phyloP scores from a whole-genome alignment of 495 filamentous ascomycete species.

The Penicillium flavigenum region DNA sequence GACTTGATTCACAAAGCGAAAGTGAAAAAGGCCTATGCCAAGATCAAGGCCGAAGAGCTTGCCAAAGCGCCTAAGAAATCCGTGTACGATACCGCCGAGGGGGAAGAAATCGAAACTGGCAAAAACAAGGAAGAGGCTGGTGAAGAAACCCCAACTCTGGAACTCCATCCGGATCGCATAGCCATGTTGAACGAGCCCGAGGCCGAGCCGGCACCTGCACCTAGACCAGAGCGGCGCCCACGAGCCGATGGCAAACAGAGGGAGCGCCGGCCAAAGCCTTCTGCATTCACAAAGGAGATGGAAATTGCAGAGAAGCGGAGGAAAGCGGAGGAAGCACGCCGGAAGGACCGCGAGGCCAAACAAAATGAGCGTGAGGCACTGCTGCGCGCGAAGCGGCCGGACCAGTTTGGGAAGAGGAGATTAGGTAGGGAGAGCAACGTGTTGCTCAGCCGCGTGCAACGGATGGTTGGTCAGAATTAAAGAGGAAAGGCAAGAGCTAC shows the following conservation, averaged over 20 bases:
- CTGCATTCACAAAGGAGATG: constrained; percentile 74
- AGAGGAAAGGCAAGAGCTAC: constrained; percentile 4
- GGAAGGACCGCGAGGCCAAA: constrained; percentile 55
- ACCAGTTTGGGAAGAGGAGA: constrained; percentile 76
- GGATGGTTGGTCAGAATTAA: constrained; percentile 54
- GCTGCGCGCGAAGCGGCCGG: constrained; percentile 72
- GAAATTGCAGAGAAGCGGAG: constrained; percentile 65
- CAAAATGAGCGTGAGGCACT: constrained; percentile 66
- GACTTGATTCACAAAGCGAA: constrained; percentile 91
- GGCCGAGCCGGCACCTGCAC: constrained; percentile 28
- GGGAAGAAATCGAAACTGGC: constrained; percentile 23
- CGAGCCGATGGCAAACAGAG: constrained; percentile 25
- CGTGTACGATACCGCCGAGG: constrained; percentile 33
- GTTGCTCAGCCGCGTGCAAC: constrained; percentile 77
- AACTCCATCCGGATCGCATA: constrained; percentile 71
- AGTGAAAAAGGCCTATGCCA: constrained; percentile 88
- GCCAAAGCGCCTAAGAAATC: constrained; percentile 33
- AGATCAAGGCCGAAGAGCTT: constrained; percentile 67
- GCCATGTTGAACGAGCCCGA: constrained; percentile 60
- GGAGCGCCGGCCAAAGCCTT: constrained; percentile 53
- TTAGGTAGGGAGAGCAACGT: constrained; percentile 83
- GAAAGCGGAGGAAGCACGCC: constrained; percentile 61
- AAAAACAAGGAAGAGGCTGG: constrained; percentile 20
- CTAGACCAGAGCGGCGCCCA: constrained; percentile 23
- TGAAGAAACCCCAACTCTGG: constrained; percentile 39